phyloP scores from a whole-genome alignment of 192 early-diverging fungal genomes.

The Coemansia sp. region DNA sequence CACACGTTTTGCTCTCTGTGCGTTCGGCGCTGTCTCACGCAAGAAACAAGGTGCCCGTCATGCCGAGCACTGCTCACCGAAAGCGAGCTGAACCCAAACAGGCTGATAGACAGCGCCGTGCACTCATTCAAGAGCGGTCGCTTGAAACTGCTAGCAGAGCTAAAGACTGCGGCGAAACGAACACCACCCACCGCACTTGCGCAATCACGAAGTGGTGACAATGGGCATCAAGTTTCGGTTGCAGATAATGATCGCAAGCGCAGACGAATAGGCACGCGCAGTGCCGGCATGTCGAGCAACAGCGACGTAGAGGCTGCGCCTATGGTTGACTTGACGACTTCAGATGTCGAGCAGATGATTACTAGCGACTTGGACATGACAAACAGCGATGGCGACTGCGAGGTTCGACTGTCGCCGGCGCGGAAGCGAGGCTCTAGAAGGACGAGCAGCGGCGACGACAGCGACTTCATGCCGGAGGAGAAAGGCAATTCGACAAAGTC shows the following conservation, averaged over 20 bases:
- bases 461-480: slow-evolving; percentile 30
- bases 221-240: neutral
- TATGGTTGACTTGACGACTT: slow-evolving; percentile 11
- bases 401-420: neutral
- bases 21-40: slow-evolving; percentile 63
- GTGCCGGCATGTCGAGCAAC: neutral
- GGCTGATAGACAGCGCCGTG: slow-evolving; percentile 44
- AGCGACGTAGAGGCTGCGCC: neutral
- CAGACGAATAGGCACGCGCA: slow-evolving; percentile 22
- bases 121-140: slow-evolving; percentile 34
- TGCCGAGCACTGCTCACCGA: slow-evolving; percentile 58
- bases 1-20: slow-evolving; percentile 84
- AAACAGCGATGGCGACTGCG: neutral
- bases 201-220: neutral
- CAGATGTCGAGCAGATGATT: slow-evolving; percentile 13
- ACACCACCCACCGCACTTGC: neutral
- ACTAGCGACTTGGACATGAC: slow-evolving; percentile 10
- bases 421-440: neutral
- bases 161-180: neutral
- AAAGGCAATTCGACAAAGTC: neutral
- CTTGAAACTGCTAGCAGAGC: slow-evolving; percentile 18
- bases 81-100: slow-evolving; percentile 41
- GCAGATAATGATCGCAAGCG: slow-evolving; percentile 19
- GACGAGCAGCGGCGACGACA: slow-evolving; percentile 21
- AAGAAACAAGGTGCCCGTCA: slow-evolving; percentile 67